Evolutionary conservation across 352 stramenopile species (phyloP), one percentile per base, ranked within the genome.

Genomic region (Globisporangium parvum): DNA sequence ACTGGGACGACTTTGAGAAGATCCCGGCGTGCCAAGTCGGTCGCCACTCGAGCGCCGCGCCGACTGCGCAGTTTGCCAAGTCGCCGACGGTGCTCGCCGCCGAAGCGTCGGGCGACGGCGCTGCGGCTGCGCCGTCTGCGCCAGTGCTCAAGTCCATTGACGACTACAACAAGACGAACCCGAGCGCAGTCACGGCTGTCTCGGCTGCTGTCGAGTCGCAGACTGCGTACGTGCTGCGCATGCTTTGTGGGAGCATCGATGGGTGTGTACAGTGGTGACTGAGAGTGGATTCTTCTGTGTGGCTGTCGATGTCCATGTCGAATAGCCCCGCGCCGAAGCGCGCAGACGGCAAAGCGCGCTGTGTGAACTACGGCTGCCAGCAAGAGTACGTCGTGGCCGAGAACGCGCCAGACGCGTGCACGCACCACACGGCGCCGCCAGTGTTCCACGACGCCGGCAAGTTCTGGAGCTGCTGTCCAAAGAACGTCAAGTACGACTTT

Each of bases 1-100:
- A 98, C 75, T 98, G 92, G 89, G 92, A 98, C 66, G 86, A 96
- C 67, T 98, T 98, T 67, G 82, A 97, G 66, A 88, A 88, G 64
- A 93, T 93, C 58, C 69, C 85, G 59, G 66, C 76, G 46, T 94
- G 81, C 51, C 65, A 80, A 31, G 65, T 92, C 20, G 68, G 80
- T 10, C 82, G 79, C 56, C 81, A 92, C 70, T 93, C 75, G 57
- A 77, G 65, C 45, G 66, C 80, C 11, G 71, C 85, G 23, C 83
- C 83, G 20, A 81, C 79, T 55, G 66, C 85, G 53, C 64, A 83
- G 50, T 89, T 96, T 57, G 84, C 88, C 9, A 75, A 77, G 33
- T 95, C 85, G 0, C 89, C 87, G 11, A 96, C 79, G 0, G 85
- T 95, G 12, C 69, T 85, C 1, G 68, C 85, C 10, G 81, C 79